Evolutionary conservation across 2,329 filamentous ascomycete genomes (phyloP), one percentile per base, ranked within the genome.

Genomic region (Trichoderma afroharzianum): DNA sequence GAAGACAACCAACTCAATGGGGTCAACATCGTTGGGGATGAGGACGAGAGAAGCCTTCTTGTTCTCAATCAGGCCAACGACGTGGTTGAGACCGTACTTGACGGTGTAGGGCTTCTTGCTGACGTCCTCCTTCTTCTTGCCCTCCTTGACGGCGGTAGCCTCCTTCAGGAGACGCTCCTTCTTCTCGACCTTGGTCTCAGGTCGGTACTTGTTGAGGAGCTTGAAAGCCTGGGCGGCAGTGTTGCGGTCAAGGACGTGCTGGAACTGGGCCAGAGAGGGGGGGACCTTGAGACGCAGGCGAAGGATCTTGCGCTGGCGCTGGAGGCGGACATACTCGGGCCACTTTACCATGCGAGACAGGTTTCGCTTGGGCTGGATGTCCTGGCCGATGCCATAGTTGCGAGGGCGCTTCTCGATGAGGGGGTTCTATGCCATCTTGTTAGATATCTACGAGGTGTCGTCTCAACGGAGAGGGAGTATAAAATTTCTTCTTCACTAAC

Each of bases 111-210:
- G 96, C 93, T 99, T 99, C 94, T 98, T 98, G 92, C 90, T 93
- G 83, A 97, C 95, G 81, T 97, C 95, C 90, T 99, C 97, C 93
- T 98, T 98, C 93, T 98, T 99, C 93, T 98, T 98, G 85, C 97
- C 96, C 86, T 98, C 95, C 84, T 94, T 91, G 84, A 99, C 91
- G 81, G 96, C 97, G 80, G 95, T 97, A 76, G 97, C 96, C 91
- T 99, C 96, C 90, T 97, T 94, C 84, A 93, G 91, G 77, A 99
- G 90, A 87, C 96, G 94, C 89, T 99, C 97, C 92, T 98, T 99
- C 94, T 99, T 99, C 92, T 98, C 95, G 80, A 89, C 88, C 92
- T 98, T 98, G 85, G 93, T 97, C 91, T 99, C 96, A 78, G 96
- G 96, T 81, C 95, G 94, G 92, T 99, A 99, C 91, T 99, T 99